Evolutionary conservation across 2,329 filamentous ascomycete genomes (phyloP).

Genomic region (Pseudocercospora eumusae): DNA sequence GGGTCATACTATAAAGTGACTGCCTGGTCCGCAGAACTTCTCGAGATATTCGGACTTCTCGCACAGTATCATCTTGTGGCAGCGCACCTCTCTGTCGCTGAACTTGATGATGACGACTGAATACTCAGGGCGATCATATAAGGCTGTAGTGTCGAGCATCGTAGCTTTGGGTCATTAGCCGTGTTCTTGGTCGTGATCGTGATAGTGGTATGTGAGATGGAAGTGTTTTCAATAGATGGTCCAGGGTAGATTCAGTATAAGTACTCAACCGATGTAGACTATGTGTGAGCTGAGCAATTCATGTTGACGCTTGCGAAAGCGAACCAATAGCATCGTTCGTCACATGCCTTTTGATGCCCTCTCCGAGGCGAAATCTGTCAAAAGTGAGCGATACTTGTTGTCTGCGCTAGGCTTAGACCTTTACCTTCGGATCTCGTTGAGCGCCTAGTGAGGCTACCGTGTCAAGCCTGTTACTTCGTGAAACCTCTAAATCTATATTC

Average conservation of each 20-base stretch:
- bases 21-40: constrained; percentile 11
- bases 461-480: background rate
- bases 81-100: constrained; percentile 12
- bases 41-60: constrained; percentile 20
- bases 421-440: background rate
- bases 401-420: background rate
- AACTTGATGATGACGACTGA: constrained; percentile 19
- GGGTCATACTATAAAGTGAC: constrained; percentile 10
- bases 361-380: too few species aligned
- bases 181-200: background rate
- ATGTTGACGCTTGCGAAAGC: background rate
- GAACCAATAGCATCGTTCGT: background rate
- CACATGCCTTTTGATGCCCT: too few species aligned
- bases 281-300: too few species aligned
- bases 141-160: background rate
- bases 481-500: background rate
- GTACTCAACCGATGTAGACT: too few species aligned
- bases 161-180: background rate
- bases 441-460: background rate
- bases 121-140: constrained; percentile 10
- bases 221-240: background rate
- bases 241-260: too few species aligned
- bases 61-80: constrained; percentile 20
- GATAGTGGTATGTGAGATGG: background rate
- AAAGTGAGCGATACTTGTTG: too few species aligned